Conservation (phyloP, 257 asterid species). For the Nicotiana attenuata region DNA sequence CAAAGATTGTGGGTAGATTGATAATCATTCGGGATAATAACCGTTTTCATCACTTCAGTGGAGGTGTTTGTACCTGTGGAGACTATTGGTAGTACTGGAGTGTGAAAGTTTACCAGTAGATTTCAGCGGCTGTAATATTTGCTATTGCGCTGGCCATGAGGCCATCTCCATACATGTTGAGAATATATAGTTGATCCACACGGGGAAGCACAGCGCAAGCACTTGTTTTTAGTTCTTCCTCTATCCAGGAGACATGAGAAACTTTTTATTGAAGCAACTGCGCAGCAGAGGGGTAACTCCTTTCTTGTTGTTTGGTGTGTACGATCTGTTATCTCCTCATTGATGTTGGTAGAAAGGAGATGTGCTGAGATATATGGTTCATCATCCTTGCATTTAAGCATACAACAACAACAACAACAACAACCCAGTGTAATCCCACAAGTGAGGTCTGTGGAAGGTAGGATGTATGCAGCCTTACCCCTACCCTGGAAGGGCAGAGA, state of each 20-base stretch:
- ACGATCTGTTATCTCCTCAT: background rate
- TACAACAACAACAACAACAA: background rate
- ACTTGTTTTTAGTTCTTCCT: background rate
- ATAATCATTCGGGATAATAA: conserved; percentile 81
- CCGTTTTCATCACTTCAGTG: conserved; percentile 87
- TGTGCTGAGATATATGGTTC: background rate
- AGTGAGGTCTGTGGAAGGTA: too few species aligned
- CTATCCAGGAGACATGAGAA: background rate
- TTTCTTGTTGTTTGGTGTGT: background rate
- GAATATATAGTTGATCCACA: background rate
- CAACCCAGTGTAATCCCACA: too few species aligned
- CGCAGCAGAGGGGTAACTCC: background rate
- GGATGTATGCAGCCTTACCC: too few species aligned
- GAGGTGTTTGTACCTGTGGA: conserved; percentile 85
- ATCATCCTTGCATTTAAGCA: background rate
- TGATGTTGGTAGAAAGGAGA: background rate
- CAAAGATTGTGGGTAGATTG: conserved; percentile 71
- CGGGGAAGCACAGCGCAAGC: background rate
- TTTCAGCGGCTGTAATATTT: background rate
- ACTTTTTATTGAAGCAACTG: background rate
- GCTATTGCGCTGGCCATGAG: background rate
- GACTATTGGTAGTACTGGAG: conserved; percentile 65
- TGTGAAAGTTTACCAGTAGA: background rate
- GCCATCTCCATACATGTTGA: background rate
- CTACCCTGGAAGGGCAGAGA: too few species aligned